Evolutionary conservation across 202 grass and related monocot genomes (phyloP).

Genomic region (Brachypodium distachyon): DNA sequence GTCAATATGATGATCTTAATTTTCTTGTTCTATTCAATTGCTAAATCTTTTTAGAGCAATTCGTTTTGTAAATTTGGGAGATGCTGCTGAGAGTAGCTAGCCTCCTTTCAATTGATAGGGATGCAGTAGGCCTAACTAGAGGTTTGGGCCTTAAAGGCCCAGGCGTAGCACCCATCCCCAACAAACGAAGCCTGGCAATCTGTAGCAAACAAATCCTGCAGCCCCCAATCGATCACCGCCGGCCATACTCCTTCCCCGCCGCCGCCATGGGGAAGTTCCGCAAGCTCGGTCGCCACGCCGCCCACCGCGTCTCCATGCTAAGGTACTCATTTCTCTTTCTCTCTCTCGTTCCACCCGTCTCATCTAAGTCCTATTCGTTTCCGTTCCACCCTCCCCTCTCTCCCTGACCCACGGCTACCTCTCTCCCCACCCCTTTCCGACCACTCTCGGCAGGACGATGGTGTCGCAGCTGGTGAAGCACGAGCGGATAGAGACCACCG

Average conservation of each 20-base stretch:
- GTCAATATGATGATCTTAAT: not conserved
- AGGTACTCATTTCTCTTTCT: conserved; percentile 25
- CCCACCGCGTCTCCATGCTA: conserved; percentile 75
- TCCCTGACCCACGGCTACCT: not conserved
- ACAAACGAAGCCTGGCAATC: not conserved
- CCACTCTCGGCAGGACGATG: conserved; percentile 58
- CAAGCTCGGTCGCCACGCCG: conserved; percentile 56
- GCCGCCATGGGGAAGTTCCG: conserved; percentile 68
- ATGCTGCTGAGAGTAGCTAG: not conserved
- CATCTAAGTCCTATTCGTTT: not conserved
- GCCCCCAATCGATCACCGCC: conserved; percentile 7
- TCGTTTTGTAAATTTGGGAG: not conserved
- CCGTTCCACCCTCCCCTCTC: not conserved
- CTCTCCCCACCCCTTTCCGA: not conserved
- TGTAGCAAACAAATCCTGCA: too few species aligned
- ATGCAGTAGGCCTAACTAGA: not conserved
- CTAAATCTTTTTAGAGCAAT: not conserved
- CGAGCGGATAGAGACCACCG: conserved; percentile 78
- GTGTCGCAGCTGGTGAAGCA: conserved; percentile 97
- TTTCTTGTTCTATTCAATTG: not conserved
- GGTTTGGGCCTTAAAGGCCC: not conserved
- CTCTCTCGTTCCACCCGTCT: not conserved
- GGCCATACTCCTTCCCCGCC: not conserved
- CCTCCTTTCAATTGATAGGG: not conserved
- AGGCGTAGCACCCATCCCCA: not conserved